Conservation (phyloP, 176 grass and related monocot species). For the Ensete ventricosum region DNA sequence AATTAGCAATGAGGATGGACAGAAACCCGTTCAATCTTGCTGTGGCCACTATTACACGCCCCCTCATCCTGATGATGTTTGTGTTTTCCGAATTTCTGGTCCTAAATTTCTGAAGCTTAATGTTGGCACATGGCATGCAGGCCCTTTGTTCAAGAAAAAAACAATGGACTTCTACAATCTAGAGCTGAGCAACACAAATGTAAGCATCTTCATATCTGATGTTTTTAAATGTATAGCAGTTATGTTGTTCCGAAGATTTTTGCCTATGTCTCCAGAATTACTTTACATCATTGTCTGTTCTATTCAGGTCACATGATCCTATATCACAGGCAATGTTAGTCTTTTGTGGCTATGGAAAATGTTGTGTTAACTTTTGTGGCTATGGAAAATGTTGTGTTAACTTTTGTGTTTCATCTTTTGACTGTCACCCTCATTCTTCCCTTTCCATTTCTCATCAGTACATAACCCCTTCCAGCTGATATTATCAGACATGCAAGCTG, state of each 20-base stretch:
- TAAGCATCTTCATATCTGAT: slow-evolving; percentile 23
- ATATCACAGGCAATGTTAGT: background rate
- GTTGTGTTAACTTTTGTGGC: background rate
- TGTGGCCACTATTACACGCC: slow-evolving; percentile 57
- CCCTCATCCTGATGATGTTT: slow-evolving; percentile 63
- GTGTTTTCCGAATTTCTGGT: slow-evolving; percentile 66
- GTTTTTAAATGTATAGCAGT: background rate
- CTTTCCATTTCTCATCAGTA: background rate
- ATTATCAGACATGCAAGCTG: background rate
- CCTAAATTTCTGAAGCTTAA: slow-evolving; percentile 85
- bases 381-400: background rate
- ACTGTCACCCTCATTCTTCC: background rate
- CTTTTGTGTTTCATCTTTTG: background rate
- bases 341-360: background rate
- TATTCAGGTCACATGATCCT: background rate
- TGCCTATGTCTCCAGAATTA: background rate
- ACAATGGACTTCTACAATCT: slow-evolving; percentile 89
- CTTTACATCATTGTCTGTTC: background rate
- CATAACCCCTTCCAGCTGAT: background rate
- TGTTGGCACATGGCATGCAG: slow-evolving; percentile 85
- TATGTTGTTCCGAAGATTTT: background rate
- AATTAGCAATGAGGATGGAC: slow-evolving; percentile 25
- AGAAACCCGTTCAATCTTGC: slow-evolving; percentile 23
- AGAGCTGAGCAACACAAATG: slow-evolving; percentile 95
- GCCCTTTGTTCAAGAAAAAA: slow-evolving; percentile 65